phyloP scores from a whole-genome alignment of 2,329 filamentous ascomycete species.

The Fusarium beomiforme region DNA sequence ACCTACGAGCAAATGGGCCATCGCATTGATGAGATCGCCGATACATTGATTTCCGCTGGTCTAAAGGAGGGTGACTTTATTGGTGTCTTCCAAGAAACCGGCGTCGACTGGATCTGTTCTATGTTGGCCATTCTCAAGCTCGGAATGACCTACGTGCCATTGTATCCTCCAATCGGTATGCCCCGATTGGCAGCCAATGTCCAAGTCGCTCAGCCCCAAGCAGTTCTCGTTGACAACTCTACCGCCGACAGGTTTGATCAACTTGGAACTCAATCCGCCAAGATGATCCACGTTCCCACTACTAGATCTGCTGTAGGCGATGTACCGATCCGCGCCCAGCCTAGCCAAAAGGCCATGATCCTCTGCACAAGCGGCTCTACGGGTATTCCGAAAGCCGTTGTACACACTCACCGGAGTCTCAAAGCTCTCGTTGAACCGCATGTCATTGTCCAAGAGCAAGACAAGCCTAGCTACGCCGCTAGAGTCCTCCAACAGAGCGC shows the following conservation, averaged over 20 bases:
- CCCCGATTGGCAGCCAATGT: slow-evolving; percentile 1
- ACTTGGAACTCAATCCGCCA: neutral
- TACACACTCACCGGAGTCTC: neutral
- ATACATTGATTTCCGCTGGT: neutral
- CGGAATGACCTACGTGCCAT: slow-evolving; percentile 6
- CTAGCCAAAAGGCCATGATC: neutral
- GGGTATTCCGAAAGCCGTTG: slow-evolving; percentile 3
- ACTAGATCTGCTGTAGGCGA: neutral
- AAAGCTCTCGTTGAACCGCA: neutral
- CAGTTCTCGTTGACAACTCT: slow-evolving; percentile 3
- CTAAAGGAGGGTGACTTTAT: neutral
- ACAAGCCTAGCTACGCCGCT: neutral
- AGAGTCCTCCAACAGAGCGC: slow-evolving; percentile 24
- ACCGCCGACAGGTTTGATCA: neutral
- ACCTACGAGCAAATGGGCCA: neutral
- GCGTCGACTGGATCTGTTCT: slow-evolving; percentile 1
- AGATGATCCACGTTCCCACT: neutral
- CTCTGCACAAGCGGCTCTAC: slow-evolving; percentile 25
- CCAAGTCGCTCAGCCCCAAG: neutral
- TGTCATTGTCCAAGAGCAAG: neutral
- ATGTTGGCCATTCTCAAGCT: slow-evolving; percentile 10
- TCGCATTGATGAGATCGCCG: neutral
- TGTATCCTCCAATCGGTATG: slow-evolving; percentile 1
- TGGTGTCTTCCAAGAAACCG: slow-evolving; percentile 4
- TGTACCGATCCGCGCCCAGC: neutral